Conservation (phyloP, 768 basidiomycete species). For the Boletus fagicola region DNA sequence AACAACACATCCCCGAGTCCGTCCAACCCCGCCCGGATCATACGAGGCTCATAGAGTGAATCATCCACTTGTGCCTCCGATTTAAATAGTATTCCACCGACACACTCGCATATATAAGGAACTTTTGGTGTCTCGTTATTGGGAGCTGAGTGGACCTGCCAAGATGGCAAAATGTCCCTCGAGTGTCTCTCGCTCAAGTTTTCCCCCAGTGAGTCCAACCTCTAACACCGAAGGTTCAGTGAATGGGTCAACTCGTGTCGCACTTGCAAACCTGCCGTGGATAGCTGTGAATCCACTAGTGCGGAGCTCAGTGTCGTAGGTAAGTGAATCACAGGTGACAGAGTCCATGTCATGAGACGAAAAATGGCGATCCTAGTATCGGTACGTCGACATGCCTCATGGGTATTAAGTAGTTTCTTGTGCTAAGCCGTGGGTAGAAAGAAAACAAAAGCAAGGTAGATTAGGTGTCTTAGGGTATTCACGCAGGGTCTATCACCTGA, state of each 20-base stretch:
- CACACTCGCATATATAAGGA: conserved; percentile 16
- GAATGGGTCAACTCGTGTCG: not conserved
- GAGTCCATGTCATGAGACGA: not conserved
- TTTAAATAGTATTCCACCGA: not conserved
- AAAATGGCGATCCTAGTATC: conserved; percentile 10
- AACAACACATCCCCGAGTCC: not conserved
- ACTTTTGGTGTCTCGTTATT: not conserved
- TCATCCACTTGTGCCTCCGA: conserved; percentile 22
- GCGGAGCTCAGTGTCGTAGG: conserved; percentile 4
- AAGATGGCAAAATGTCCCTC: not conserved
- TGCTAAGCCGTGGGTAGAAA: conserved; percentile 5
- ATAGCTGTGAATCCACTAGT: not conserved
- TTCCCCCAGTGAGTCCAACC: not conserved
- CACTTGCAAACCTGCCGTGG: not conserved
- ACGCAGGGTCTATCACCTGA: conserved; percentile 39
- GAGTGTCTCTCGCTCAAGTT: not conserved
- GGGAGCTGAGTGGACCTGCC: not conserved
- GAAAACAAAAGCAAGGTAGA: conserved; percentile 5
- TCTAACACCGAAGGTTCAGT: not conserved
- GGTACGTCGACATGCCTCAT: conserved; percentile 15
- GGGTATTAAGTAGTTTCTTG: conserved; percentile 10
- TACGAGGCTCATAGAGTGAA: not conserved
- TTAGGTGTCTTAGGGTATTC: conserved; percentile 36
- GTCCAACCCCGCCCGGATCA: not conserved
- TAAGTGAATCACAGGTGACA: conserved; percentile 3